Evolutionary conservation across 192 early-diverging fungal genomes (phyloP).

Genomic region (Coemansia asiatica): DNA sequence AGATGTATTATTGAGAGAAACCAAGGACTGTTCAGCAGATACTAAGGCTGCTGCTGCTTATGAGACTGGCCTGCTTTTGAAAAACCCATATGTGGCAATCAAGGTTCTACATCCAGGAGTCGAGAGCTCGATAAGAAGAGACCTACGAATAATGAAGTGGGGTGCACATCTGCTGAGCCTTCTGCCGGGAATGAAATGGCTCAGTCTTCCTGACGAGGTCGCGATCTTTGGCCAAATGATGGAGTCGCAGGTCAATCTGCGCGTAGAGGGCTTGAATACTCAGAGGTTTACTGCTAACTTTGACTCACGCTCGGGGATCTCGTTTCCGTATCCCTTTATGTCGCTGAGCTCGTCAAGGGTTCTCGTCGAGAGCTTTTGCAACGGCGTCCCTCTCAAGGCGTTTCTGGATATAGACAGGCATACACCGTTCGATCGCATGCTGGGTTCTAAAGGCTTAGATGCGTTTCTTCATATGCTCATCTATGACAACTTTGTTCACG

Average conservation of each 20-base stretch:
- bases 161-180: conserved; percentile 64
- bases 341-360: conserved; percentile 62
- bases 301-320: conserved; percentile 52
- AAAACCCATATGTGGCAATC: conserved; percentile 67
- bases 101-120: conserved; percentile 92
- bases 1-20: neutral
- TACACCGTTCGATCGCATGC: conserved; percentile 68
- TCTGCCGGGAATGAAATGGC: conserved; percentile 82
- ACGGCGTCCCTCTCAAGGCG: conserved; percentile 72
- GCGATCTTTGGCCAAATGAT: conserved; percentile 89
- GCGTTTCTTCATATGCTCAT: conserved; percentile 89
- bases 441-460: conserved; percentile 82
- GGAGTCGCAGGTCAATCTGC: conserved; percentile 83
- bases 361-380: conserved; percentile 81
- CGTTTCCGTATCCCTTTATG: conserved; percentile 61
- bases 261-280: conserved; percentile 76
- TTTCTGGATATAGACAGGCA: conserved; percentile 66
- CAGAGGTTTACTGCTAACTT: conserved; percentile 63
- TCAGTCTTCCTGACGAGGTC: conserved; percentile 89
- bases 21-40: conserved; percentile 14
- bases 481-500: conserved; percentile 91
- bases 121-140: conserved; percentile 63
- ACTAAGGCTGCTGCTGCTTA: conserved; percentile 13
- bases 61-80: conserved; percentile 23
- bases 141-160: conserved; percentile 78